Evolutionary conservation across 2,329 filamentous ascomycete genomes (phyloP), one percentile per base, ranked within the genome.

Genomic region (Dactylellina leptospora): DNA sequence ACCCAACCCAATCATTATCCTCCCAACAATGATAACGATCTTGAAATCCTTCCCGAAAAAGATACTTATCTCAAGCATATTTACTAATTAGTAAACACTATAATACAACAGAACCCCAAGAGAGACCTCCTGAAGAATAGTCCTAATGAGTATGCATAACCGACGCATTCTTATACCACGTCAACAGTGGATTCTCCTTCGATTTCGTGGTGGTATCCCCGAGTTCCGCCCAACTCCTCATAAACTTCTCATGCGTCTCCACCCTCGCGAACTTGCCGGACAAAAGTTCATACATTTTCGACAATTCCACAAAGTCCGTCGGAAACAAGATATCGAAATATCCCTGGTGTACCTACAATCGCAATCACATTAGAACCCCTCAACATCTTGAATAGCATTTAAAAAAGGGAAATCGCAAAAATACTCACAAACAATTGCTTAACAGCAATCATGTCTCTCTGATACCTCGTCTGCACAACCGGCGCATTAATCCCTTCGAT

Each of bases 301-400:
- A 92, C 81, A 95, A 89, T 75, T 96, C 89, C 74, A 86, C 84
- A 79, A 99, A 99, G 80, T 99, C 90, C 9, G 95, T 99, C 0
- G 95, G 95, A 82, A 99, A 99, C 78, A 99, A 88, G 77, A 99
- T 97, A 79, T 99, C 96, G 79, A 99, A 99, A 81, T 96, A 97
- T 47, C 95, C 96, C 82, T 99, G 96, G 79, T 97, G 93, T 50
- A 97, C 91, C 91, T 96, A 38, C 18, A 6, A 36, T 38, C 18
- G 70, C 27, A 59, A 33, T 9, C 22, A 25, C 5, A 22, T 51
- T 54, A 68, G 62, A 44, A 4, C 28, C 11, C 18, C 4, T 22
- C 8, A 40, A 27, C 45, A 23, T 4, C 4, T 16, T 5, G 38
- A 5, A 44, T n/a, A 44, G 8, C 2, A 36, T 51, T 23, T 42